Base-by-base conservation (phyloP, 2,329 filamentous ascomycete genomes). In the Fusarium drepaniforme region DNA sequence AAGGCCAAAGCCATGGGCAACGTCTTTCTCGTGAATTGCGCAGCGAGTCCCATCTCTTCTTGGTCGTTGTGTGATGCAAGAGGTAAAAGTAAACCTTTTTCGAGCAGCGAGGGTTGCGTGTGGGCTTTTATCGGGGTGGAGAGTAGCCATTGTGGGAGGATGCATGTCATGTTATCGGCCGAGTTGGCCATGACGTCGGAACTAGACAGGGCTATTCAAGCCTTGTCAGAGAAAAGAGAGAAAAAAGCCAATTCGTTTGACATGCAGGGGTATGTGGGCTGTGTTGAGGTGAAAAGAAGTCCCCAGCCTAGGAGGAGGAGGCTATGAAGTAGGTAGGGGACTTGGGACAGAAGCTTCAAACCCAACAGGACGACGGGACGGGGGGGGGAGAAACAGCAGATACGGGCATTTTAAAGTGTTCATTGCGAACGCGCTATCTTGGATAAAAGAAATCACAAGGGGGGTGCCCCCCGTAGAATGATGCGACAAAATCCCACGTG, bases 1-100 rank as follows among this genome's bases (percentile, higher is more conserved):
- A 73, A 38, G 2, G 66, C 72, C 21, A 75, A 73, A 8, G 63
- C 73, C 38, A 75, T 35, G 8, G 73, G 66, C 56, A 73, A 63
- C 4, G 66, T 25, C 49, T 53, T 72, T 9, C 59, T 62, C n/a
- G 40, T 15, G 13, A 75, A 66, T 11, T 67, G 37, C 9, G 38
- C 28, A 11, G 53, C 49, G 12, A 44, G 18, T 3, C 63, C 30
- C 62, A 73, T 75, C n/a, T 8, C 57, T 40, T 40, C 38, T 12
- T 38, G 21, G 37, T 28, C 8, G 13, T 13, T n/a, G 42, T 46
- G 42, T 46, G 44, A 49, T 49, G 44, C 8, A 49, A 11, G 44
- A 49, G 44, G 16, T 28, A 33, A 53, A 30, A 53, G 25, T 12
- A 53, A 18, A 5, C 33, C 61, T n/a, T 64, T 53, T 21, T 42